Evolutionary conservation across 2,329 filamentous ascomycete genomes (phyloP), one percentile per base, ranked within the genome.

Genomic region (Colletotrichum viniferum): DNA sequence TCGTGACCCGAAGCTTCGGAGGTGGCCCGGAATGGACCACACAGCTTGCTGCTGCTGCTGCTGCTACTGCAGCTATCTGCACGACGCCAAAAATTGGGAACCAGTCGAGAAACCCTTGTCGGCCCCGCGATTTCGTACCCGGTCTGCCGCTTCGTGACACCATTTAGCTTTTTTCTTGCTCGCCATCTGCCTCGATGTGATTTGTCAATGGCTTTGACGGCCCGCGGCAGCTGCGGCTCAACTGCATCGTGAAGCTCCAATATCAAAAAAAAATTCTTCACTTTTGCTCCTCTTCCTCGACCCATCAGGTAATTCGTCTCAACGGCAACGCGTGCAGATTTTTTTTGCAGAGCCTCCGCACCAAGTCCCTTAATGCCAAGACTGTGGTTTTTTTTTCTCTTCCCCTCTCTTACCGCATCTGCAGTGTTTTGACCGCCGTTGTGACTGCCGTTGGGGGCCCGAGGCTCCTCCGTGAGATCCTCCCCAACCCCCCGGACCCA

Each of bases 391-490:
- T 24, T 56, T 24, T 38, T 68, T 28, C 21, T 66, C 24, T 32
- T 66, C 18, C 38, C 26, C 30, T 18, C 24, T 13, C 66, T 43
- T 55, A 43, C 60, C 52, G 55, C 69, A 60, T 69, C 38, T 62
- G 68, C 55, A 55, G 28, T 48, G 63, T 63, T 75, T 75, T 75
- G 73, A 75, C 73, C 73, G 73, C 73, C 38, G 69, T 75, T 75
- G 73, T 75, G 69, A 75, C 62, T 62, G 52, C 36, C 55, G 68
- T 63, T 30, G 55, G 69, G 43, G 61, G 24, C 56, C 69, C 62
- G 55, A 48, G 69, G 26, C 63, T 73, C 63, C 61, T 66, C 56
- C 28, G 21, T 24, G 60, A 64, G 60, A 64, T 62, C 68, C 52
- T 52, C 63, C 69, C 73, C 73, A 73, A 73, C 73, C 73, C 60